Evolutionary conservation across 495 filamentous ascomycete genomes (phyloP), one percentile per base, ranked within the genome.

Genomic region (Durotheca rogersii): DNA sequence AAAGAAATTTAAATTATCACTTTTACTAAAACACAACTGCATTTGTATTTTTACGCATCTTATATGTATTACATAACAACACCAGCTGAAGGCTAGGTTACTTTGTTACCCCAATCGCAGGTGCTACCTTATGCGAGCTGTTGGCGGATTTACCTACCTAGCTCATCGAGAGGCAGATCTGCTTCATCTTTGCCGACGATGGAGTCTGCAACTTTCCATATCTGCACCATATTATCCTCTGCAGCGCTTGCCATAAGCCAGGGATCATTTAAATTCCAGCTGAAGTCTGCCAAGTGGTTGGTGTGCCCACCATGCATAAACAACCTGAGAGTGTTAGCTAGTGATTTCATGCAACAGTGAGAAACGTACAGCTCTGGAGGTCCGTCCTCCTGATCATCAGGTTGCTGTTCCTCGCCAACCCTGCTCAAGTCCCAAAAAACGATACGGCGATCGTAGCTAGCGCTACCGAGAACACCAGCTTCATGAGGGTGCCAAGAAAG

Each of bases 271-370:
- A 83, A 79, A 65, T 97, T 99, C 91, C 92, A 99, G 73, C 85
- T 90, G 59, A 99, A 97, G 68, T 99, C 94, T 7, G 87, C 87
- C 31, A 99, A 83, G 44, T 91, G 86, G 65, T 96, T 95, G 11
- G 92, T 99, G 71, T 97, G 94, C 16, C 94, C 94, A 49, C 93
- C 94, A 59, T 99, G 94, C 93, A 99, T 99, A 67, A 99, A 99
- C 10, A 95, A 72, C 36, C 87, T 89, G 53, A 6, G 10, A 41
- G 10, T 19, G 41, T 66, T 61, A 72, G 64, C 33, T 45, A 52
- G 19, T 47, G 17, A 25, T 35, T 10, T 19, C 41, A 25, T 30
- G 19, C 5, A 31, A 5, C 30, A 6, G 29, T 15, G n/a, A 53
- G 35, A 19, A 33, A 84, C 86, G 72, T 74, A 90, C 86, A 99